A percentile compares a stretch with the other conserved stretches of the same genome.
Conservation (phyloP, 805 yeast genomes). For the Starmerella stellata region DNA sequence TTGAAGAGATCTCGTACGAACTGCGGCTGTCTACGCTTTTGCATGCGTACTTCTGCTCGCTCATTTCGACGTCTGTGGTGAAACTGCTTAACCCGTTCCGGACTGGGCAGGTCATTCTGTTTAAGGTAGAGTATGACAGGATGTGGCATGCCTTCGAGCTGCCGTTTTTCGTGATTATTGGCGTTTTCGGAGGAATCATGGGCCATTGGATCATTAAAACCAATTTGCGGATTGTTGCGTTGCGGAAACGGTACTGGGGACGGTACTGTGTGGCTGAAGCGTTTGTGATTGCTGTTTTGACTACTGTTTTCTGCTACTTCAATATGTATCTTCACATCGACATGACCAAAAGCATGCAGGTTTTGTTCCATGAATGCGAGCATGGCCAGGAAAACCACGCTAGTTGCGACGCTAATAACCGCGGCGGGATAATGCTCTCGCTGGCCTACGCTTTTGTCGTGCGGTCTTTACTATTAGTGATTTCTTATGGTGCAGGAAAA, state of each 20-base stretch:
- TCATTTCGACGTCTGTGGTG: constrained; percentile 68
- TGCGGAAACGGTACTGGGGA: constrained; percentile 52
- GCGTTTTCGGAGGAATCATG: constrained; percentile 79
- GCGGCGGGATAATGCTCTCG: constrained; percentile 29
- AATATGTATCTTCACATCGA: constrained; percentile 66
- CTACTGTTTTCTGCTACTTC: constrained; percentile 65
- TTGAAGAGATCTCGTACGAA: constrained; percentile 65
- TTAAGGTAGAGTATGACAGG: constrained; percentile 73
- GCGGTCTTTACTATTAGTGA: constrained; percentile 51
- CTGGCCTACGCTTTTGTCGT: constrained; percentile 53
- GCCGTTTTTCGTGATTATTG: constrained; percentile 54
- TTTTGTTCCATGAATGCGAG: constrained; percentile 69
- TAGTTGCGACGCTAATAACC: constrained; percentile 18
- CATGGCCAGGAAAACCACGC: constrained; percentile 26
- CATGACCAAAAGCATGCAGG: constrained; percentile 91
- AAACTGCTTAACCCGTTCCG: constrained; percentile 78
- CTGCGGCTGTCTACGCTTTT: constrained; percentile 67
- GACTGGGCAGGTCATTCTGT: constrained; percentile 84
- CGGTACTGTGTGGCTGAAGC: constrained; percentile 54
- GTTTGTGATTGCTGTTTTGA: constrained; percentile 41
- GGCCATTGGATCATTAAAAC: constrained; percentile 61
- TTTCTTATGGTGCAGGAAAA: constrained; percentile 70
- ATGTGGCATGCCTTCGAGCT: constrained; percentile 78
- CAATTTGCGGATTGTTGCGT: constrained; percentile 58
- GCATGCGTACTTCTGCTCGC: constrained; percentile 80